These are phyloP conservation scores for Melastoma malabathricum DNA, from an alignment of 345 rosid species.

Conservation along the genomic window DNA sequence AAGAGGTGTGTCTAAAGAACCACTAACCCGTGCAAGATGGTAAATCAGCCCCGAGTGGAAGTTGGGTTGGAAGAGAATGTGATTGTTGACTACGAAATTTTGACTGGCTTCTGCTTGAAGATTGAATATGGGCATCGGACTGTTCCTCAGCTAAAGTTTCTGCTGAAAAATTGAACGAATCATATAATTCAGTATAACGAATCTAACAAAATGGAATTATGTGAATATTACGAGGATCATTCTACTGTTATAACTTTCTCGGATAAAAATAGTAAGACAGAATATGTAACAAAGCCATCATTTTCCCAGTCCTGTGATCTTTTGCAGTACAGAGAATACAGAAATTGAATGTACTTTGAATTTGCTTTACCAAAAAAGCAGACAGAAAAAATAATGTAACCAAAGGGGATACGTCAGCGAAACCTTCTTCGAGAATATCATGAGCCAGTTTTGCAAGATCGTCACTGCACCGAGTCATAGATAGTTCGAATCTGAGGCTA, in stretches of 20 bases:
- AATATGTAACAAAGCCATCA: too few species aligned
- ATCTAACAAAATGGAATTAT: background rate
- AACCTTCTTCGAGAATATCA: constrained; percentile 78
- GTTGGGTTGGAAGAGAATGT: constrained; percentile 62
- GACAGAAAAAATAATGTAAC: too few species aligned
- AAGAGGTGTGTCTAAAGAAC: background rate
- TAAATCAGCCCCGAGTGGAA: constrained; percentile 78
- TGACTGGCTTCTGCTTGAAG: constrained; percentile 32
- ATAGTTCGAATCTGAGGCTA: constrained; percentile 84
- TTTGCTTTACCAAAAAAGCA: too few species aligned
- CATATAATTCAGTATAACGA: constrained; percentile 5
- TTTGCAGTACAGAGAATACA: too few species aligned
- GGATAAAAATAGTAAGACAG: too few species aligned
- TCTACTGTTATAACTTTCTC: too few species aligned
- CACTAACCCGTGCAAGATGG: constrained; percentile 75
- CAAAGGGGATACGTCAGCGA: background rate
- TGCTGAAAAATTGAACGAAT: constrained; percentile 14
- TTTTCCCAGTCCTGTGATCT: too few species aligned
- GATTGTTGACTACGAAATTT: constrained; percentile 36
- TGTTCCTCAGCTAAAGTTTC: constrained; percentile 42
- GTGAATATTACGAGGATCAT: background rate
- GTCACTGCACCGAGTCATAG: constrained; percentile 65
- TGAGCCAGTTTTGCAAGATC: constrained; percentile 54
- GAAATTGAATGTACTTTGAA: too few species aligned
- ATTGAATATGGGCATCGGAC: constrained; percentile 40